Evolutionary conservation across 495 filamentous ascomycete genomes (phyloP).

Genomic region (Aspergillus homomorphus): DNA sequence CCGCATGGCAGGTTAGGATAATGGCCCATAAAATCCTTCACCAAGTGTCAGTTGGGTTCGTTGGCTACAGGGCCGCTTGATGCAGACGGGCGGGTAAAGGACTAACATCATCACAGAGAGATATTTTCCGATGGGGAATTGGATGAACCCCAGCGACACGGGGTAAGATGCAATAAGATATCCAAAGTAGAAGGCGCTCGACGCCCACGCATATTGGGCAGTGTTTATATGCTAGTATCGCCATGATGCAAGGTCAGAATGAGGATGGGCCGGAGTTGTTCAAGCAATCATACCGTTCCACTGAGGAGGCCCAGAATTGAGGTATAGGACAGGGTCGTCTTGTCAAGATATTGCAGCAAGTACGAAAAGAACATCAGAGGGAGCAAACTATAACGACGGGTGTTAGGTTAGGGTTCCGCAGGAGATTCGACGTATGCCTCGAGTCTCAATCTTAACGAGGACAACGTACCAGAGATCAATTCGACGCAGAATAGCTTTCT

Average conservation of each 20-base stretch:
- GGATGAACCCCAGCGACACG: constrained; percentile 14
- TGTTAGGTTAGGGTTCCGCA: too few relatives aligned
- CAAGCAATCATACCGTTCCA: constrained; percentile 1
- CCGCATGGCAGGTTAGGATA: constrained; percentile 48
- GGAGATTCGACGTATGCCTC: too few relatives aligned
- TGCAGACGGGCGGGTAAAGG: background rate
- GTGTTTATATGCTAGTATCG: constrained; percentile 3
- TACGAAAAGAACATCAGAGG: constrained; percentile 12
- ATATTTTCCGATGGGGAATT: constrained; percentile 17
- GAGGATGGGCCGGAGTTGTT: background rate
- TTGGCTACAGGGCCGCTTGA: background rate
- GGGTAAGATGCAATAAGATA: constrained; percentile 15
- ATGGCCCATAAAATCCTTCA: constrained; percentile 41
- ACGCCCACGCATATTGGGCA: constrained; percentile 14
- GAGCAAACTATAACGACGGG: constrained; percentile 7
- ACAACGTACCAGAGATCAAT: constrained; percentile 7
- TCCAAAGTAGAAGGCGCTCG: constrained; percentile 17
- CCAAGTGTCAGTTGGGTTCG: background rate
- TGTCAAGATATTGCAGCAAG: constrained; percentile 12
- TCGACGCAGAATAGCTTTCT: constrained; percentile 8
- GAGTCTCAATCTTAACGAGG: too few relatives aligned
- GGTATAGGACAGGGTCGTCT: constrained; percentile 7
- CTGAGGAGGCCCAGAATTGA: constrained; percentile 8
- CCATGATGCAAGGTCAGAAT: background rate
- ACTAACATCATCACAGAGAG: constrained; percentile 11